A percentile compares a stretch with the other conserved stretches of the same genome.
phyloP scores from a whole-genome alignment of 2,329 filamentous ascomycete genomes.

The Periconia sp. region DNA sequence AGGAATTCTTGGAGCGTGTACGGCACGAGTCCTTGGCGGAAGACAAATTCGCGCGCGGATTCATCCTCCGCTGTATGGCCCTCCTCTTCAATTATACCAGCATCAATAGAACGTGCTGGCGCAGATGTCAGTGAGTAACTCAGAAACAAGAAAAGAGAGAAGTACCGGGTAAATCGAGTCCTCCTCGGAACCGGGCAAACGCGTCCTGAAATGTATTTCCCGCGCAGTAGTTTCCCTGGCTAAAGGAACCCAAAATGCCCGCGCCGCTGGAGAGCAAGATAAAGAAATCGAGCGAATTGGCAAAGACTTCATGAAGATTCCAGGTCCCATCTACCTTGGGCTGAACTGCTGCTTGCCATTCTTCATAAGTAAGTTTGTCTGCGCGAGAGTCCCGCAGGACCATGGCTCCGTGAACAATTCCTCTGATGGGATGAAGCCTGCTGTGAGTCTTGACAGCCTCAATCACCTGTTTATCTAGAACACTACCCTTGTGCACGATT shows the following conservation, averaged over 20 bases:
- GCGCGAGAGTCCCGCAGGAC: conserved; percentile 2
- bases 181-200: not conserved
- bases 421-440: conserved; percentile 10
- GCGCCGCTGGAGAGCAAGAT: conserved; percentile 7
- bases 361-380: not conserved
- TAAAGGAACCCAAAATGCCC: conserved; percentile 7
- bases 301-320: conserved; percentile 2
- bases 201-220: conserved; percentile 6
- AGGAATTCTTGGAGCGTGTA: not conserved
- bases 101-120: not conserved
- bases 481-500: not conserved
- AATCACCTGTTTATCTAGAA: not conserved
- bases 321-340: conserved; percentile 3
- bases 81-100: not conserved
- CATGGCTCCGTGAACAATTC: conserved; percentile 27
- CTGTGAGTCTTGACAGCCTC: not conserved
- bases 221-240: conserved; percentile 12
- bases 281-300: conserved; percentile 8
- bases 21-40: not conserved
- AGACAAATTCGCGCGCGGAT: not conserved
- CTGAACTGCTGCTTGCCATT: not conserved
- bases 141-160: not conserved
- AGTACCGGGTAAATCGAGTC: not conserved
- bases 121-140: too few relatives aligned
- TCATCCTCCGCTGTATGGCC: not conserved